Base-by-base conservation (phyloP, 192 early-diverging fungal genomes). In the Rhizoclosmatium globosum region DNA sequence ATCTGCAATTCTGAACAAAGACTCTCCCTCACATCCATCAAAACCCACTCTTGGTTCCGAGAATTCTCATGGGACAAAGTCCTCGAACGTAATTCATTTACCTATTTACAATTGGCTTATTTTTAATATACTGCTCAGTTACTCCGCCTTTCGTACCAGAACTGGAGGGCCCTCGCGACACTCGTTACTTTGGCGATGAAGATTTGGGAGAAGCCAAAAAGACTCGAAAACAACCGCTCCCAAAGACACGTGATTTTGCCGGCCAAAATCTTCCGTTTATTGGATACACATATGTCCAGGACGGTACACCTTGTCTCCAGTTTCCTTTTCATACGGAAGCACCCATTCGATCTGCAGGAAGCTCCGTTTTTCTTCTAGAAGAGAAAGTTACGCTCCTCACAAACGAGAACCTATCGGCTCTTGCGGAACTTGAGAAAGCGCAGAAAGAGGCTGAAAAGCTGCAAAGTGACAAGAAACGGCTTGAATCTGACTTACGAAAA, bases 111-210 rank as follows among this genome's bases (percentile, higher is more conserved):
- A 83, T 80, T 47, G 53, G 13, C 23, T 59, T 2, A 62, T 45
- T 31, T 31, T 31, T 31, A 31, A 31, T 31, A 31, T 46, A 9
- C 7, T 46, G 3, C 50, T 48, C 38, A 53, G 23, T 59, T 57
- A 89, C 80, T 19, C 93, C 96, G 17, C 96, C 96, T 15, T 98
- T 95, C 86, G 81, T 96, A 2, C 96, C 96, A 38, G 85, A 93
- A n/a, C 87, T 96, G n/a, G 90, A 86, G 71, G 89, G 94, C 19
- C 91, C 93, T 23, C 93, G 95, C 44, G 96, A 98, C 77, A 98
- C 94, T 0, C 91, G 92, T 47, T 95, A 96, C 80, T 98, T 98
- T 87, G 89, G 92, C 68, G 90, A 92, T 67, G 94, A 94, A 64
- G 94, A 95, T 23, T n/a, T 19, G 4, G 84, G 91, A 66, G 91